These are phyloP conservation scores for Phytophthora rubi DNA, from an alignment of 352 stramenopile genomes.

Conservation along the genomic window DNA sequence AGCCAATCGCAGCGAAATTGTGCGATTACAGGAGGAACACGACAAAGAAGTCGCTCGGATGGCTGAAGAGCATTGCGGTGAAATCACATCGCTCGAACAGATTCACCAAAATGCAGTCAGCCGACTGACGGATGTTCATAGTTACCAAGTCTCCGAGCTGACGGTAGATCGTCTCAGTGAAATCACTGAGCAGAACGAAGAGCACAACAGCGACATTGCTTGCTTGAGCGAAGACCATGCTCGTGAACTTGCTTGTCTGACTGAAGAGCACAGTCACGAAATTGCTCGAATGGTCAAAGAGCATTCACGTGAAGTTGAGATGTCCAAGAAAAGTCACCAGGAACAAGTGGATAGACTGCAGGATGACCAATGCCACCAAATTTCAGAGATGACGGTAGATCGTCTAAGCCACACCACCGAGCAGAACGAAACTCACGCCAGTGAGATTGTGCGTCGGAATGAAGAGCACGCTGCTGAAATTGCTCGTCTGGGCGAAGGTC, in stretches of 20 bases:
- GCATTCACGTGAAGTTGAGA: not conserved
- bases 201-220: not conserved
- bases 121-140: not conserved
- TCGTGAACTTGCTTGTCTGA: not conserved
- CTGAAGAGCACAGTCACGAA: not conserved
- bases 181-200: not conserved
- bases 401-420: not conserved
- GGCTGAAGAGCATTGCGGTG: not conserved
- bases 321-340: not conserved
- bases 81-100: constrained; percentile 5
- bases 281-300: not conserved
- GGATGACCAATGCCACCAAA: not conserved
- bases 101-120: not conserved
- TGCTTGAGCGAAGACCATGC: not conserved
- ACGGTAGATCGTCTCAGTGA: constrained; percentile 1
- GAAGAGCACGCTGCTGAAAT: not conserved
- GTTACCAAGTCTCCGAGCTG: constrained; percentile 1
- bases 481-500: not conserved
- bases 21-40: not conserved
- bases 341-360: not conserved
- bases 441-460: not conserved
- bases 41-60: not conserved
- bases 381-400: not conserved
- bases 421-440: not conserved
- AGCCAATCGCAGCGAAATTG: not conserved